A percentile compares a stretch with the other conserved stretches of the same genome.
These are phyloP conservation scores for Primulina tabacum DNA, from an alignment of 257 asterid genomes.

Conservation along the genomic window DNA sequence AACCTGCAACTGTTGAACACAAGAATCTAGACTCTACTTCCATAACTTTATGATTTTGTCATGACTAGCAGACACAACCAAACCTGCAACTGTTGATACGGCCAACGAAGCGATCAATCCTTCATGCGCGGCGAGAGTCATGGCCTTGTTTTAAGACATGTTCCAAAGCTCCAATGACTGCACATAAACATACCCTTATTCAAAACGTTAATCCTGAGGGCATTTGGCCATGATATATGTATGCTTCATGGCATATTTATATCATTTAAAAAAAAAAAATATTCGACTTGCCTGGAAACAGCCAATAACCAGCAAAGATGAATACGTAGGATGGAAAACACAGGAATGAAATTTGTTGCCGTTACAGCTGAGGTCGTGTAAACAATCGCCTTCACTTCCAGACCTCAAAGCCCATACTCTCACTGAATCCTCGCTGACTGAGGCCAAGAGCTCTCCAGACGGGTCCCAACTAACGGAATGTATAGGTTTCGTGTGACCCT, in stretches of 20 bases:
- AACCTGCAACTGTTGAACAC: slow-evolving; percentile 57
- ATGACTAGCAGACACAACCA: slow-evolving; percentile 92
- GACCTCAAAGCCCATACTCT: slow-evolving; percentile 84
- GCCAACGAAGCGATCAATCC: slow-evolving; percentile 81
- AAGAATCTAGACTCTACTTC: slow-evolving; percentile 34
- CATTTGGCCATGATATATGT: background rate
- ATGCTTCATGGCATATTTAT: background rate
- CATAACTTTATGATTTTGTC: slow-evolving; percentile 82
- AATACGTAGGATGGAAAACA: slow-evolving; percentile 83
- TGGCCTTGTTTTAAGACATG: slow-evolving; percentile 72
- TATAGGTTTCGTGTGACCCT: slow-evolving; percentile 82
- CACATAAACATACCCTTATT: background rate
- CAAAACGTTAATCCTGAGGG: background rate
- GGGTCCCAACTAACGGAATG: slow-evolving; percentile 88
- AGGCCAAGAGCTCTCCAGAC: slow-evolving; percentile 80
- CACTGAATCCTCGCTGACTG: slow-evolving; percentile 88
- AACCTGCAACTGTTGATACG: slow-evolving; percentile 63
- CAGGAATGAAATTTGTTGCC: slow-evolving; percentile 90
- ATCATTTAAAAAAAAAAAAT: background rate
- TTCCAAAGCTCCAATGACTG: slow-evolving; percentile 95
- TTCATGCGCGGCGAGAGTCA: slow-evolving; percentile 80
- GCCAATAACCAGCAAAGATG: slow-evolving; percentile 83
- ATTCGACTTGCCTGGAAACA: slow-evolving; percentile 83
- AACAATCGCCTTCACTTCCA: slow-evolving; percentile 77
- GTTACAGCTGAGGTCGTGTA: slow-evolving; percentile 78